Base-by-base conservation (phyloP, 2,329 filamentous ascomycete species). In the Sphaerulina populicola region DNA sequence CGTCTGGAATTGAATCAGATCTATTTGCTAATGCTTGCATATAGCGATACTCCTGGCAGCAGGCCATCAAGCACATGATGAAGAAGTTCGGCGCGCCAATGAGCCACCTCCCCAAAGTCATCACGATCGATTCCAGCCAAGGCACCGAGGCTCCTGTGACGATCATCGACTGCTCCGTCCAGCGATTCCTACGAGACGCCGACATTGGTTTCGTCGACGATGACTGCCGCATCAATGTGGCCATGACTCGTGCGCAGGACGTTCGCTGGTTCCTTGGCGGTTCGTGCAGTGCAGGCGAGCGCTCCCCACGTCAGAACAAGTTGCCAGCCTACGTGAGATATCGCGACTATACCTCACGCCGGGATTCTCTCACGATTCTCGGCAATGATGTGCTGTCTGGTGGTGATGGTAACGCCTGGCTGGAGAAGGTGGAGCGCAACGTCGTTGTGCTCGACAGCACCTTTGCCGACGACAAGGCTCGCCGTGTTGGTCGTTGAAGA, bases 141-240 rank as follows among this genome's bases (percentile, higher is more conserved):
- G 56, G 54, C 42, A 38, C 55, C 15, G 49, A 56, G 36, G 44
- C 55, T 9, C 42, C 39, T 8, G 49, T 59, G 42, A 53, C 53
- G 6, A 54, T 59, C 41, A 38, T 60, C 41, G 57, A 58, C 42
- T 52, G 47, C 29, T 53, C 54, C 12, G 44, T 56, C n/a, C 53
- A 47, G 35, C 33, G 37, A 12, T 54, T 44, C 33, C 36, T 44
- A 23, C 31, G 42, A 9, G 38, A 45, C 21, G 35, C 33, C 15
- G 47, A 54, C 14, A 50, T 54, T 29, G 51, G 54, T 6, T 56
- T 56, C 39, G 44, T 58, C 2, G 51, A 54, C 14, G 56, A 58
- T 31, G 45, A 51, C 33, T 45, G 45, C 23, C 51, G 51, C 7
- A 50, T 51, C 30, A 58, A 58, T n/a, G 56, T 56, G 6, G 53